A percentile compares a stretch with the other conserved stretches of the same genome.
These are phyloP conservation scores for Pythium aristosporum DNA, from an alignment of 352 stramenopile genomes.

Conservation along the genomic window DNA sequence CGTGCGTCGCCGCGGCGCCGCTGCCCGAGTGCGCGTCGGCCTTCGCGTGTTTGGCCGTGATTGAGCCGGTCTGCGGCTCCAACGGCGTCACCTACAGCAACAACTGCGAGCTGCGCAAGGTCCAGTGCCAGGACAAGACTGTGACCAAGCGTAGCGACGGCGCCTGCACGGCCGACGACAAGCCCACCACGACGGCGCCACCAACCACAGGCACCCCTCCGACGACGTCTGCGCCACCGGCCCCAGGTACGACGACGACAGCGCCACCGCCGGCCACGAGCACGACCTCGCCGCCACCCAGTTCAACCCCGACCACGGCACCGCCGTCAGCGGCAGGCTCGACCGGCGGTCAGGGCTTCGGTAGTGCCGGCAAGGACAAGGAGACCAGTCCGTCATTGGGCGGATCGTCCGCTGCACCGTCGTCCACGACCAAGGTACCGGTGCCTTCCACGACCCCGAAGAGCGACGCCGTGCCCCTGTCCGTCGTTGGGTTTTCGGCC, in stretches of 20 bases:
- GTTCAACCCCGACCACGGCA: background rate
- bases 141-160: conserved; percentile 13
- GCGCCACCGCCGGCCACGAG: background rate
- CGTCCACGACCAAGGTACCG: conserved; percentile 5
- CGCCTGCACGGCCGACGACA: conserved; percentile 6
- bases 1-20: conserved; percentile 5
- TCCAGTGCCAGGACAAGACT: conserved; percentile 33
- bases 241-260: background rate
- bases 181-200: background rate
- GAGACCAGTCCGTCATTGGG: background rate
- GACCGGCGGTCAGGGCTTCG: background rate
- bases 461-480: background rate
- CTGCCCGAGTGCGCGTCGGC: conserved; percentile 10
- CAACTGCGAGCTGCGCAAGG: conserved; percentile 45
- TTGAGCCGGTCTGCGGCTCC: conserved; percentile 48
- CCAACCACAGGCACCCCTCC: background rate
- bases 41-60: conserved; percentile 18
- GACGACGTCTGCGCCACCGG: background rate
- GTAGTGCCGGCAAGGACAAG: background rate
- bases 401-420: background rate
- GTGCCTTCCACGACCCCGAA: background rate
- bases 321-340: background rate
- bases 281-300: background rate
- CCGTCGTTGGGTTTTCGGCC: conserved; percentile 1
- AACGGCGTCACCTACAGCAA: conserved; percentile 56